phyloP scores from a whole-genome alignment of 2,329 filamentous ascomycete genomes.

The Daldinia eschscholtzii region DNA sequence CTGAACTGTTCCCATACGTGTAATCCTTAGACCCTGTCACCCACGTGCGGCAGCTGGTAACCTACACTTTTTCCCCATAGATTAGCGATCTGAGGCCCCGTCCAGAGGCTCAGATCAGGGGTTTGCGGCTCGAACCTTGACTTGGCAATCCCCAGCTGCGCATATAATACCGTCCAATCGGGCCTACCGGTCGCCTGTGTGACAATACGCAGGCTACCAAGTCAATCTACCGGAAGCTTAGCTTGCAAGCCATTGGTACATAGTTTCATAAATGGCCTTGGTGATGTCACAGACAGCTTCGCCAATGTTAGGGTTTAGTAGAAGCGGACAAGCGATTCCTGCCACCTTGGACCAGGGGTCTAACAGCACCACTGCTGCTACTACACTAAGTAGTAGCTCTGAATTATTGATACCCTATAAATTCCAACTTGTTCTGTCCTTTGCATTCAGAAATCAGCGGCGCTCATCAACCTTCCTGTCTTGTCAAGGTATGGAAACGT shows the following conservation, averaged over 20 bases:
- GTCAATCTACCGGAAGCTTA: neutral
- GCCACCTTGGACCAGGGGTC: neutral
- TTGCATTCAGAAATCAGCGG: neutral
- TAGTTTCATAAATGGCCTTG: neutral
- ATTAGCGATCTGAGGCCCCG: conserved; percentile 19
- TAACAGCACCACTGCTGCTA: neutral
- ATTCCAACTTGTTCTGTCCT: neutral
- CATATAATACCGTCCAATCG: conserved; percentile 9
- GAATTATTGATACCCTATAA: neutral
- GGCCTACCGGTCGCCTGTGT: conserved; percentile 12
- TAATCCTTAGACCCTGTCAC: conserved; percentile 16
- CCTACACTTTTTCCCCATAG: conserved; percentile 17
- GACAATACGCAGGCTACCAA: conserved; percentile 13
- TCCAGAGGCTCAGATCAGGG: conserved; percentile 3
- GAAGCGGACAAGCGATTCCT: neutral
- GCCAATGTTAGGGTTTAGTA: neutral
- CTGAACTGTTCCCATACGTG: neutral
- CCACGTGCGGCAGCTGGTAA: conserved; percentile 27
- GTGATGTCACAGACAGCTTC: neutral
- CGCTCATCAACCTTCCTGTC: neutral
- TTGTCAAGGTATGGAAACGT: neutral
- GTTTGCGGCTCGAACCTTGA: conserved; percentile 6
- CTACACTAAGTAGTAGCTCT: neutral
- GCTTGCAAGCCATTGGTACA: neutral
- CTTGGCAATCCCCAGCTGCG: conserved; percentile 17